Evolutionary conservation across 2,329 filamentous ascomycete species (phyloP), one percentile per base, ranked within the genome.

Genomic region (Cadophora luteo-olivacea): DNA sequence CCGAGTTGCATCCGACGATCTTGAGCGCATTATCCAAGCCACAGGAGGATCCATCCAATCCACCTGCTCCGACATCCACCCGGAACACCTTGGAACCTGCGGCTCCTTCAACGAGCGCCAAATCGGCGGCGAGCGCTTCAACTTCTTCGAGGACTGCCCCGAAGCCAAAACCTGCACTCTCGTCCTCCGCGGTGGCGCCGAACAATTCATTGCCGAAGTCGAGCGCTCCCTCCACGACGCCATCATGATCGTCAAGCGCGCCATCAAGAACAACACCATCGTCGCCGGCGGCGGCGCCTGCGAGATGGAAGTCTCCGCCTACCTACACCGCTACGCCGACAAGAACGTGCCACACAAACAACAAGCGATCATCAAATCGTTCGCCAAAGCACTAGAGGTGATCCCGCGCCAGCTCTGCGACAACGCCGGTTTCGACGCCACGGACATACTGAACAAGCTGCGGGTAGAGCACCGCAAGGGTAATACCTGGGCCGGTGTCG

Each of bases 191-290:
- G 96, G 96, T 77, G 96, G 96, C 73, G 96, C 96, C 45, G 96
- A 99, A 84, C 96, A 99, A 81, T 99, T 99, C 83, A 99, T 99
- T 76, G 96, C 96, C 68, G 96, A 99, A 81, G 96, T 97, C 1
- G 96, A 99, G 85, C 92, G 96, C 72, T 97, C 93, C 79, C 87
- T 99, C 74, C 96, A 99, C 85, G 96, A 99, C 78, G 96, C 96
- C 75, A 98, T 99, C 82, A 99, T 99, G 96, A 97, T 99, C 77
- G 96, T 99, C 79, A 98, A 98, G 89, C 94, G 97, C 70, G 93
- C 96, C 33, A 93, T 98, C 81, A 93, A 93, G 84, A 97, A 98
- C 85, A 91, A 91, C 78, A 92, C 89, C 79, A 97, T 99, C 73
- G 96, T 99, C 32, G 96, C 94, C 57, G 96, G 96, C 76, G 96